Evolutionary conservation across 805 yeast genomes (phyloP).

Genomic region (Myxozyma neglecta): DNA sequence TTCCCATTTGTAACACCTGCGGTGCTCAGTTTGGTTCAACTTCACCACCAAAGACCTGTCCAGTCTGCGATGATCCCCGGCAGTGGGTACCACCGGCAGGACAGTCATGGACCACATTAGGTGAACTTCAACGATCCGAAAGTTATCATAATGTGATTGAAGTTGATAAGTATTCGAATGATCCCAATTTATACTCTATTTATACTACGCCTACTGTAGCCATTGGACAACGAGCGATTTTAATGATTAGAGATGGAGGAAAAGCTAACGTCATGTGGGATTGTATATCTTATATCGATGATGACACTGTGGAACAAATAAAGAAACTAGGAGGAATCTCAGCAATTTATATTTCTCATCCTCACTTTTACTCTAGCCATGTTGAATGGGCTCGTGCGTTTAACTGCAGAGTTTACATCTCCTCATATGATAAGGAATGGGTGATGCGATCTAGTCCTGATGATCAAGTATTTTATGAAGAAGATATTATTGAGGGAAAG

Average conservation of each 20-base stretch:
- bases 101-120: slow-evolving; percentile 25
- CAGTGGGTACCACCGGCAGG: slow-evolving; percentile 28
- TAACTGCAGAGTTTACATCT: slow-evolving; percentile 22
- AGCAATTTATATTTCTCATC: slow-evolving; percentile 32
- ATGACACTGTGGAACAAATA: slow-evolving; percentile 15
- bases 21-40: slow-evolving; percentile 19
- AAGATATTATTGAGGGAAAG: neutral
- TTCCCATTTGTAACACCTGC: slow-evolving; percentile 25
- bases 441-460: slow-evolving; percentile 11
- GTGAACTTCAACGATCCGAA: slow-evolving; percentile 7
- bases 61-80: slow-evolving; percentile 30
- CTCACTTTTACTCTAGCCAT: slow-evolving; percentile 30
- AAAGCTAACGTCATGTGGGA: slow-evolving; percentile 31
- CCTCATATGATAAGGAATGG: slow-evolving; percentile 25
- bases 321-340: slow-evolving; percentile 24
- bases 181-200: slow-evolving; percentile 19
- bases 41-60: slow-evolving; percentile 15
- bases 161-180: slow-evolving; percentile 5
- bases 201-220: slow-evolving; percentile 29
- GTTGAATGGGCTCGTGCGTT: slow-evolving; percentile 33
- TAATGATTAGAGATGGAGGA: slow-evolving; percentile 26
- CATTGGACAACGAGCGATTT: slow-evolving; percentile 32
- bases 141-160: slow-evolving; percentile 21
- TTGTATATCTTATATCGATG: slow-evolving; percentile 27
- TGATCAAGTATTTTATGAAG: slow-evolving; percentile 14